Evolutionary conservation across 345 rosid genomes (phyloP).

Genomic region (Brassica rapa): DNA sequence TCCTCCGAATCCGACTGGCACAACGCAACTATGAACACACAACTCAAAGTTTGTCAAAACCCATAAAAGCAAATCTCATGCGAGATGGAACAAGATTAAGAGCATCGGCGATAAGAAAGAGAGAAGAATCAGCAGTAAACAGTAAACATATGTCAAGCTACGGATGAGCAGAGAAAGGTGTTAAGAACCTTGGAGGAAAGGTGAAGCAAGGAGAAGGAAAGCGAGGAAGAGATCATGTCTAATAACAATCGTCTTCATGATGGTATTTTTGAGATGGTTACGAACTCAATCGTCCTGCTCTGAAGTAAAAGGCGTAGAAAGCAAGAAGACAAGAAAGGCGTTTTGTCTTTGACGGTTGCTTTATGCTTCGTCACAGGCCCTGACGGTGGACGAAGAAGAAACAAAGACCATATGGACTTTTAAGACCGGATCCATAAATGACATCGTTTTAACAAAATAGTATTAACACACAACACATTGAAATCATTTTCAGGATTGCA

Average conservation of each 20-base stretch:
- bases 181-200: conserved; percentile 70
- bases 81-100: neutral
- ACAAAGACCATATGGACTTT: neutral
- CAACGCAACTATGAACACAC: conserved; percentile 54
- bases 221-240: conserved; percentile 65
- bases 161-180: conserved; percentile 16
- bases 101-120: conserved; percentile 4
- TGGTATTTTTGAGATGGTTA: neutral
- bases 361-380: conserved; percentile 3
- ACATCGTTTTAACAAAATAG: neutral
- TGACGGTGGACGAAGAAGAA: neutral
- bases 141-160: conserved; percentile 34
- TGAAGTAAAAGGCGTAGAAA: conserved; percentile 20
- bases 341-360: conserved; percentile 10
- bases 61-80: neutral
- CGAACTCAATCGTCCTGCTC: neutral
- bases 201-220: conserved; percentile 68
- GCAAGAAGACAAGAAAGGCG: conserved; percentile 19
- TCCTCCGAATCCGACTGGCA: conserved; percentile 65
- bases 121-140: neutral
- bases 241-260: conserved; percentile 36
- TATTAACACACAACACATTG: neutral
- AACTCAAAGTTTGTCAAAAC: neutral
- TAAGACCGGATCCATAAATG: neutral
- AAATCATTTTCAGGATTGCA: neutral